These are phyloP conservation scores for Botrytis squamosa DNA, from an alignment of 2,329 filamentous ascomycete species.

Conservation along the genomic window DNA sequence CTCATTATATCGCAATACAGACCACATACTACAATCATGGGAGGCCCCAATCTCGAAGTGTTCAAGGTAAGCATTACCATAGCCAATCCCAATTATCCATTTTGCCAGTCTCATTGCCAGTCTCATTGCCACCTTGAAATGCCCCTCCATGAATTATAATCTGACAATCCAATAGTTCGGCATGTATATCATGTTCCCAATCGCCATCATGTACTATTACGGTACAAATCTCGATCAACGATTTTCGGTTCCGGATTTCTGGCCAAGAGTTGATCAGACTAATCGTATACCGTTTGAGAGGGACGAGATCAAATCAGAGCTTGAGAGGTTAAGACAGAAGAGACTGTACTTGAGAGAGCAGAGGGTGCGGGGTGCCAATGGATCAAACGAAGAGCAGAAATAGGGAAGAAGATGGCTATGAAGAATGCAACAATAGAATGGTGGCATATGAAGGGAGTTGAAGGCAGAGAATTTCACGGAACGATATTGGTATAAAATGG, in stretches of 20 bases:
- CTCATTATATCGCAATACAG: background rate
- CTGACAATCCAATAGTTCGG: constrained; percentile 66
- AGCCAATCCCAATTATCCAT: constrained; percentile 12
- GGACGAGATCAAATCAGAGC: constrained; percentile 79
- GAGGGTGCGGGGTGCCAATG: constrained; percentile 35
- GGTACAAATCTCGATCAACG: constrained; percentile 94
- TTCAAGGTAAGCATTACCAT: constrained; percentile 68
- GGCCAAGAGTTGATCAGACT: constrained; percentile 78
- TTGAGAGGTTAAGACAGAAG: constrained; percentile 37
- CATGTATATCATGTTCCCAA: constrained; percentile 98
- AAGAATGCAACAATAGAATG: background rate
- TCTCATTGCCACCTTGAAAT: constrained; percentile 26
- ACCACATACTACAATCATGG: constrained; percentile 52
- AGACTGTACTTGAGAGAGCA: constrained; percentile 40
- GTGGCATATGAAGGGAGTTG: background rate
- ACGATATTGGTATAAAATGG: constrained; percentile 7
- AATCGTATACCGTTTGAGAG: constrained; percentile 73
- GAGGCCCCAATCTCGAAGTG: constrained; percentile 86
- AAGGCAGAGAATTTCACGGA: too few relatives aligned
- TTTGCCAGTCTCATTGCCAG: constrained; percentile 6
- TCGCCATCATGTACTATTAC: constrained; percentile 99
- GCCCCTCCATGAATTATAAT: constrained; percentile 8
- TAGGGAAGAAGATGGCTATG: constrained; percentile 1
- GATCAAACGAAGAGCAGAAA: constrained; percentile 15
- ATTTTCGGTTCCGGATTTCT: constrained; percentile 88